Evolutionary conservation across 1,139 yeast species (phyloP).

Genomic region (Kodamaea sp.): DNA sequence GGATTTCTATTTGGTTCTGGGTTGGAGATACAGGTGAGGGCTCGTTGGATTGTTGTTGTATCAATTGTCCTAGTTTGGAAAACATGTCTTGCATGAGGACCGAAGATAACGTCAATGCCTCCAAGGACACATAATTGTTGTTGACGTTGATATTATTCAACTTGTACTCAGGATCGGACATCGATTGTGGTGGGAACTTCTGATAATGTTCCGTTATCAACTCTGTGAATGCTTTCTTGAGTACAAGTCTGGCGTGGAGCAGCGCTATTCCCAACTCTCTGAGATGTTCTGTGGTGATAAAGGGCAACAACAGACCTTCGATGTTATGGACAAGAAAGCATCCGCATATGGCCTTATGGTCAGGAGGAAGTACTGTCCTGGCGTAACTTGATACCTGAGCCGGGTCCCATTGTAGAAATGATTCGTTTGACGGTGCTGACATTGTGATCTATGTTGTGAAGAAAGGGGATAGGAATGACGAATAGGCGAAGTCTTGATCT

Average conservation of each 20-base stretch:
- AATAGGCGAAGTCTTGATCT: too few relatives aligned
- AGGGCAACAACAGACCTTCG: conserved; percentile 62
- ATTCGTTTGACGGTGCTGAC: conserved; percentile 30
- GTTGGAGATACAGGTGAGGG: conserved; percentile 26
- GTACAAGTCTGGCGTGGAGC: conserved; percentile 43
- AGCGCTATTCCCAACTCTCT: conserved; percentile 55
- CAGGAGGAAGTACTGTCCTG: conserved; percentile 25
- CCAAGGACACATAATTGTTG: conserved; percentile 37
- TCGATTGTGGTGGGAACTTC: conserved; percentile 30
- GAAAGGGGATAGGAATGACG: too few relatives aligned
- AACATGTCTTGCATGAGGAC: conserved; percentile 42
- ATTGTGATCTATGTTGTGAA: too few relatives aligned
- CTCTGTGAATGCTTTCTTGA: conserved; percentile 52
- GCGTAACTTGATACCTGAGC: conserved; percentile 47
- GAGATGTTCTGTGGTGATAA: conserved; percentile 59
- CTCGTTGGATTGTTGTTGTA: conserved; percentile 14
- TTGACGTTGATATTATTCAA: conserved; percentile 31
- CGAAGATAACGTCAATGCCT: conserved; percentile 35
- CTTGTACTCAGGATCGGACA: conserved; percentile 32
- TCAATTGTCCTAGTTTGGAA: conserved; percentile 17
- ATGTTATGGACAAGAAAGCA: conserved; percentile 56
- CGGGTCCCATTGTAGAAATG: conserved; percentile 49
- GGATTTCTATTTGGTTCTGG: conserved; percentile 31
- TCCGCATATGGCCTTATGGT: conserved; percentile 24
- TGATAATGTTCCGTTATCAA: conserved; percentile 40